Percentiles rank a stretch among this genome's conserved stretches.
phyloP scores from a whole-genome alignment of 2,329 filamentous ascomycete genomes.

The Xylariaceae sp. region DNA sequence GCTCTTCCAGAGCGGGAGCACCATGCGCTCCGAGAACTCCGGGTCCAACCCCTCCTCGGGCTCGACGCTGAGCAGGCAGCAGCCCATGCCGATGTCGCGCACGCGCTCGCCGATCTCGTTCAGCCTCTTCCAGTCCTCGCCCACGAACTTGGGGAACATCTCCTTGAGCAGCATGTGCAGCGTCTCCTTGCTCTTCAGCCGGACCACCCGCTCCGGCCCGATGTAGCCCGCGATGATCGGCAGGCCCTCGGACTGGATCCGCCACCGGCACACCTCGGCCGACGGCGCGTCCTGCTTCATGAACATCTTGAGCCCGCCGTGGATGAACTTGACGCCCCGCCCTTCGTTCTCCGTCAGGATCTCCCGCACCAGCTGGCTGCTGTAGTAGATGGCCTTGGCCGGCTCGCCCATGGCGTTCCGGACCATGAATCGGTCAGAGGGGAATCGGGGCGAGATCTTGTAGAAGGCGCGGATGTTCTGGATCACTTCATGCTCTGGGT shows the following conservation, averaged over 20 bases:
- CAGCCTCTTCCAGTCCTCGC: constrained; percentile 67
- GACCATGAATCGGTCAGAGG: constrained; percentile 88
- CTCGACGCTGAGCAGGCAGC: constrained; percentile 82
- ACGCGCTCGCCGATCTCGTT: constrained; percentile 85
- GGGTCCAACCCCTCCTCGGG: constrained; percentile 59
- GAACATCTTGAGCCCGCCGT: constrained; percentile 97
- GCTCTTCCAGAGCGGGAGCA: constrained; percentile 90
- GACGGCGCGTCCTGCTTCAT: constrained; percentile 94
- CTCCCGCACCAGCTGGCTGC: constrained; percentile 73
- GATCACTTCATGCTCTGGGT: constrained; percentile 69
- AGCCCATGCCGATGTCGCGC: constrained; percentile 77
- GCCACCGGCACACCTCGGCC: constrained; percentile 83
- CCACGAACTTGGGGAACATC: constrained; percentile 89
- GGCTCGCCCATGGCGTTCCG: constrained; percentile 85
- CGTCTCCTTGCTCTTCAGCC: constrained; percentile 70
- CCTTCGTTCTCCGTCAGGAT: constrained; percentile 86
- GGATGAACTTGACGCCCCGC: constrained; percentile 88
- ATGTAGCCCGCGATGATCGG: constrained; percentile 88
- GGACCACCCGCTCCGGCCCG: constrained; percentile 68
- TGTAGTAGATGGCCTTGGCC: constrained; percentile 95
- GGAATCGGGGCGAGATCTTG: constrained; percentile 76
- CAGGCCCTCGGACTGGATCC: constrained; percentile 92
- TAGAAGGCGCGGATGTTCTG: constrained; percentile 78
- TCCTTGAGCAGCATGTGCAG: constrained; percentile 79
- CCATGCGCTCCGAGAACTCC: constrained; percentile 68